Evolutionary conservation across 164 flowering plant species (phyloP), one percentile per base, ranked within the genome.

Genomic region (Liriodendron chinense): DNA sequence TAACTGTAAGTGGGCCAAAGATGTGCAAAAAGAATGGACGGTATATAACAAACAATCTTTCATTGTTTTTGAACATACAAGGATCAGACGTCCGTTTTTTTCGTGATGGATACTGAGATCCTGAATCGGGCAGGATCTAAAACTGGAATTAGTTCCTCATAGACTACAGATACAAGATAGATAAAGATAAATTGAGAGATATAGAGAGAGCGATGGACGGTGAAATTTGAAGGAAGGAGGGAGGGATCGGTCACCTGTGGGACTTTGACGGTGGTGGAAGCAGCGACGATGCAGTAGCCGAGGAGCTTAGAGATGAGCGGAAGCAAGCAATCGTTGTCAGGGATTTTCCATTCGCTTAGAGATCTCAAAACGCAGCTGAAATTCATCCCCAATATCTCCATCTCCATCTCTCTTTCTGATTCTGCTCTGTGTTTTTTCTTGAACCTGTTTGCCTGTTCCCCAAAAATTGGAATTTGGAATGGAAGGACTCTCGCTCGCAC

Each of bases 201-300:
- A 63, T 63, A 3, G 20, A 18, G 62, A 57, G 18, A 57, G 43
- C 43, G 59, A 53, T 53, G 13, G 59, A 53, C 16, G 20, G 59
- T 16, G 59, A 12, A 13, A 53, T 13, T 53, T 53, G 4, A 53
- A 53, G 59, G 18, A 8, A 34, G 59, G 13, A 12, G 13, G 59
- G 1, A 53, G 16, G 16, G 59, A 53, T 13, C 59, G 12, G 2
- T 24, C 10, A 90, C 98, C 96, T 96, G 98, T 47, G 98, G 99
- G 80, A 96, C 79, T 77, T 96, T 96, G 83, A 94, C 99, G 70
- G 92, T 92, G 87, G 92, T 93, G 76, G 99, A 96, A 21, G 96
- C 98, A 22, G 96, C 97, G 47, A 96, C 94, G 83, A 96, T 89
- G 83, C 79, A 80, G 72, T 96, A 96, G 66, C 98, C 98, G 26